These are phyloP conservation scores for Neurospora sp. DNA, from an alignment of 495 filamentous ascomycete genomes.

Conservation along the genomic window DNA sequence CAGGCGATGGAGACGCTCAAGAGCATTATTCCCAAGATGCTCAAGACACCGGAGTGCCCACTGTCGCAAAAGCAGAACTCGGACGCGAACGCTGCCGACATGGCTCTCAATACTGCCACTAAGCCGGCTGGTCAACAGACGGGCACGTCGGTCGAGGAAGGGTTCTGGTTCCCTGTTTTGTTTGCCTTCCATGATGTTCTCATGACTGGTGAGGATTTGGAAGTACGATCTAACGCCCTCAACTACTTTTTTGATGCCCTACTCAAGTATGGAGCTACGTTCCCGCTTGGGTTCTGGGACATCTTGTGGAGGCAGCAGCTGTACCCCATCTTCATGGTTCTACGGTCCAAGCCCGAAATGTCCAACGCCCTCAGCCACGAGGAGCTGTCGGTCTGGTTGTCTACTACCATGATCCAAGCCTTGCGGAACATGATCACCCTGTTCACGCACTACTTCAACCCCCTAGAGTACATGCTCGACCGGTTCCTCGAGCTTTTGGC, in stretches of 20 bases:
- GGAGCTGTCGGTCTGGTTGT: constrained; percentile 96
- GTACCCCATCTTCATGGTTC: constrained; percentile 95
- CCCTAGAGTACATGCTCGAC: constrained; percentile 93
- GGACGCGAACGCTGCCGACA: not conserved
- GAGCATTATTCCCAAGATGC: constrained; percentile 84
- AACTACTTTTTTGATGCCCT: constrained; percentile 94
- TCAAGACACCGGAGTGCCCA: constrained; percentile 91
- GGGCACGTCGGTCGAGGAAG: constrained; percentile 75
- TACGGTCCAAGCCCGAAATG: constrained; percentile 94
- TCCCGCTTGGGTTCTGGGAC: constrained; percentile 94
- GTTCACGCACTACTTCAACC: constrained; percentile 96
- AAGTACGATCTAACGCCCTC: constrained; percentile 86
- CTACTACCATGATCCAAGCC: constrained; percentile 98
- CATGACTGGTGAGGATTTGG: constrained; percentile 98
- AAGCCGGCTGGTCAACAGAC: constrained; percentile 34
- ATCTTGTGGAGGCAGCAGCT: constrained; percentile 94
- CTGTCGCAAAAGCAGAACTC: constrained; percentile 50
- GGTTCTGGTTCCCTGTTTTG: constrained; percentile 96
- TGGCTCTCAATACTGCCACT: not conserved
- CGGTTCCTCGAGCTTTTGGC: constrained; percentile 86
- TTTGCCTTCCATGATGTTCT: constrained; percentile 98
- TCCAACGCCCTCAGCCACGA: constrained; percentile 86
- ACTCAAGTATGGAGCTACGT: constrained; percentile 80
- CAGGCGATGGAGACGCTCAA: constrained; percentile 94
- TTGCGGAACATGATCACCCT: constrained; percentile 95